Evolutionary conservation across 148 eudicot genomes (phyloP), one percentile per base, ranked within the genome.

Genomic region (Chenopodium album): DNA sequence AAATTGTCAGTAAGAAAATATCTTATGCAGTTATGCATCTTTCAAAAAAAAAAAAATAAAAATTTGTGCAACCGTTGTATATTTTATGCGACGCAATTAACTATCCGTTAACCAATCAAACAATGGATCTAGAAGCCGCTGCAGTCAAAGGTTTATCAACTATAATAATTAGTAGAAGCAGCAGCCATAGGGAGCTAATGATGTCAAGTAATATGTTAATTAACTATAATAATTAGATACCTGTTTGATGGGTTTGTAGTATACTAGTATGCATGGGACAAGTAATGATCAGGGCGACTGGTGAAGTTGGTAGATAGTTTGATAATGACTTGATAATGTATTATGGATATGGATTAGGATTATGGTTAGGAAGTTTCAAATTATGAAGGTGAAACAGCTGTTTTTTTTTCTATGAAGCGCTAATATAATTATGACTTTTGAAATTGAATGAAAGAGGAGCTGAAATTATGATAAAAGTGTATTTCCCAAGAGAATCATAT

Each of bases 341-440:
- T 5, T 34, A 34, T 41, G 44, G 37, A 41, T 41, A 71, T 71
- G 75, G 75, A 71, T 41, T 31, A 31, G 37, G 37, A 72, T 28
- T 2, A 2, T 17, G 22, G 46, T 46, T 46, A 72, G 37, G 56
- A 80, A 73, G 70, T 11, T 26, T 72, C 70, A 80, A 23, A 46
- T 64, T 31, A 80, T 80, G 71, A 29, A 60, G 77, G 77, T 80
- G 70, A 80, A 80, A 80, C 82, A 80, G 82, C 78, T 80, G 78
- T 56, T 72, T 47, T 66, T 71, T 71, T 46, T 73, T 63, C n/a
- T 47, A 80, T 80, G 71, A 73, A 71, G 62, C 63, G 73, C 82
- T 52, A 8, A 72, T 72, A 1, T 44, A 16, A 70, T 2, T 19
- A 71, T 3, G 7, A 19, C 12, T 37, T 7, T 4, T 66, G 22